A percentile compares a stretch with the other conserved stretches of the same genome.
These are phyloP conservation scores for Pterulicium gracile DNA, from an alignment of 1,284 basidiomycete species.

Conservation along the genomic window DNA sequence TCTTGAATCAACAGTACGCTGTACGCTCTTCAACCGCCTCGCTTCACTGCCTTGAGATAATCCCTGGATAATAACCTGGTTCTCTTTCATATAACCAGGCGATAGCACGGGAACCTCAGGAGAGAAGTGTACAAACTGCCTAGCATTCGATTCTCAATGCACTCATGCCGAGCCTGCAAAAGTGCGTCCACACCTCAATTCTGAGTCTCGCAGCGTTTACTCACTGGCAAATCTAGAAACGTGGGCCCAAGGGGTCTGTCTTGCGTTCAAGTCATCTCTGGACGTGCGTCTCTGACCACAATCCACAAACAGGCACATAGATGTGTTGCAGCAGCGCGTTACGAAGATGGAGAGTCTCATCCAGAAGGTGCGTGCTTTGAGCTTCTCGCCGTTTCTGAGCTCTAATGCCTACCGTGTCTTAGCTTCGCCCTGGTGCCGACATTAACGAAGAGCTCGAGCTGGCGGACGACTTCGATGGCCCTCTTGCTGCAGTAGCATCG, in stretches of 20 bases:
- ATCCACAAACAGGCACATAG: neutral
- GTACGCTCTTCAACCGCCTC: no score
- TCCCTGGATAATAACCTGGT: no score
- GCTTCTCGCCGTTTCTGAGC: no score
- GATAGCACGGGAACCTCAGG: slow-evolving; percentile 42
- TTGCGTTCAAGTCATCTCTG: no score
- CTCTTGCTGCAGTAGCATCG: neutral
- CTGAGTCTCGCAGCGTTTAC: no score
- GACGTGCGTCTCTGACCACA: no score
- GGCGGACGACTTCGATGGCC: neutral
- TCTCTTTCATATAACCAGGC: slow-evolving; percentile 19
- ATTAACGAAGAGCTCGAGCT: neutral
- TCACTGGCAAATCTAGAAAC: slow-evolving; percentile 28
- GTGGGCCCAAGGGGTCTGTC: slow-evolving; percentile 54
- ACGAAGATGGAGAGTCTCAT: neutral
- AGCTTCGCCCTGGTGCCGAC: neutral
- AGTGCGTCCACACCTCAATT: no score
- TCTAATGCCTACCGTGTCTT: no score
- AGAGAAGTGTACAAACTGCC: slow-evolving; percentile 58
- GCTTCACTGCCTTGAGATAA: no score
- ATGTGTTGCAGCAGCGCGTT: neutral
- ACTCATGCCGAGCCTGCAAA: slow-evolving; percentile 52
- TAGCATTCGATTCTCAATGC: slow-evolving; percentile 51
- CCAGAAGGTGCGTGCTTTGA: neutral
- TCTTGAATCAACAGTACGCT: neutral